A percentile compares a stretch with the other conserved stretches of the same genome.
Evolutionary conservation across 169 alveolate genomes (phyloP).

Genomic region (Hepatocystis sp.): DNA sequence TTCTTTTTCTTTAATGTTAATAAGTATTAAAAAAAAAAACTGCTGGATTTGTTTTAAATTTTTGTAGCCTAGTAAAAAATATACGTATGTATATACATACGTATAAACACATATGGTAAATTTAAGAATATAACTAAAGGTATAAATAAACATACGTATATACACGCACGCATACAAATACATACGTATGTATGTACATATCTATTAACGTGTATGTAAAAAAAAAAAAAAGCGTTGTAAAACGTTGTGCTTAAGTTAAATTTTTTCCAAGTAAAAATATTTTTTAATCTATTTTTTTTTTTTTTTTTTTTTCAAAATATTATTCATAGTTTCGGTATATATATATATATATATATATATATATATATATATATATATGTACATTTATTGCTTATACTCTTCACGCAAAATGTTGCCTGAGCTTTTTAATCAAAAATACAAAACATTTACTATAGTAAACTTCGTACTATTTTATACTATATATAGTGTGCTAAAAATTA

Average conservation of each 20-base stretch:
- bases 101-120: too few species aligned
- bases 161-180: not conserved
- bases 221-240: not conserved
- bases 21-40: too few species aligned
- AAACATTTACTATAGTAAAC: too few species aligned
- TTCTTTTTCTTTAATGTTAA: too few species aligned
- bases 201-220: constrained; percentile 1
- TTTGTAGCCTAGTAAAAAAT: not conserved
- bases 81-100: not conserved
- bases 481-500: too few species aligned
- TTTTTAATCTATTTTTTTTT: not conserved
- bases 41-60: not conserved
- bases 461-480: too few species aligned
- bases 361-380: constrained; percentile 8
- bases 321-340: not conserved
- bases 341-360: not conserved
- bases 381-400: too few species aligned
- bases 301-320: not conserved
- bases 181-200: not conserved
- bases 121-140: too few species aligned
- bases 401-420: too few species aligned
- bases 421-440: too few species aligned
- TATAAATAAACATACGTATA: not conserved
- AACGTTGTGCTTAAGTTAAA: not conserved
- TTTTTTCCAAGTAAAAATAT: not conserved